These are phyloP conservation scores for Xerocomellus chrysenteron DNA, from an alignment of 768 basidiomycete species.

Conservation along the genomic window DNA sequence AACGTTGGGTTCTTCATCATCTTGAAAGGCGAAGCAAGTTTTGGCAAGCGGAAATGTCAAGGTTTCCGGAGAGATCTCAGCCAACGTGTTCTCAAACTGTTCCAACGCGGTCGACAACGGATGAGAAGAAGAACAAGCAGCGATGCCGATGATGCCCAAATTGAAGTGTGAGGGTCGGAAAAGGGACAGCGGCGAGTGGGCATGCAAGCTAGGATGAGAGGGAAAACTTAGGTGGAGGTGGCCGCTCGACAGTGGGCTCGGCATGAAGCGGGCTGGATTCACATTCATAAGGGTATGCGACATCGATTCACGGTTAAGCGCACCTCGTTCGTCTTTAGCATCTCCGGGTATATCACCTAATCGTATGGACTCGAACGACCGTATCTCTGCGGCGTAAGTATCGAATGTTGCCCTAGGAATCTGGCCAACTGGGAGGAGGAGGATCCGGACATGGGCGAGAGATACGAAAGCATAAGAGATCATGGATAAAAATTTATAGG, in stretches of 20 bases:
- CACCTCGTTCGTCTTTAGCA: conserved; percentile 74
- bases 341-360: conserved; percentile 83
- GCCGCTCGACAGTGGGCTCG: conserved; percentile 71
- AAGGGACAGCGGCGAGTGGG: conserved; percentile 67
- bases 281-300: not conserved
- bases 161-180: conserved; percentile 81
- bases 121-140: conserved; percentile 60
- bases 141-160: conserved; percentile 85
- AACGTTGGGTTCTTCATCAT: conserved; percentile 49
- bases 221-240: conserved; percentile 78
- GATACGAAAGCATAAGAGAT: conserved; percentile 74
- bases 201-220: conserved; percentile 68
- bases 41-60: conserved; percentile 76
- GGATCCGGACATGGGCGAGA: conserved; percentile 80
- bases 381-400: conserved; percentile 70
- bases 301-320: conserved; percentile 15
- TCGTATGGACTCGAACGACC: conserved; percentile 68
- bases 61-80: conserved; percentile 64
- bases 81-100: conserved; percentile 65
- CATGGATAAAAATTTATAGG: conserved; percentile 42
- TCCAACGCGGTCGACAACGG: conserved; percentile 52
- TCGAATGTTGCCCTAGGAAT: conserved; percentile 72
- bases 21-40: conserved; percentile 85
- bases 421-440: conserved; percentile 82
- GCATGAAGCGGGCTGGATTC: conserved; percentile 75